Evolutionary conservation across 306 rosid species (phyloP), one percentile per base, ranked within the genome.

Genomic region (Corylus heterophylla): DNA sequence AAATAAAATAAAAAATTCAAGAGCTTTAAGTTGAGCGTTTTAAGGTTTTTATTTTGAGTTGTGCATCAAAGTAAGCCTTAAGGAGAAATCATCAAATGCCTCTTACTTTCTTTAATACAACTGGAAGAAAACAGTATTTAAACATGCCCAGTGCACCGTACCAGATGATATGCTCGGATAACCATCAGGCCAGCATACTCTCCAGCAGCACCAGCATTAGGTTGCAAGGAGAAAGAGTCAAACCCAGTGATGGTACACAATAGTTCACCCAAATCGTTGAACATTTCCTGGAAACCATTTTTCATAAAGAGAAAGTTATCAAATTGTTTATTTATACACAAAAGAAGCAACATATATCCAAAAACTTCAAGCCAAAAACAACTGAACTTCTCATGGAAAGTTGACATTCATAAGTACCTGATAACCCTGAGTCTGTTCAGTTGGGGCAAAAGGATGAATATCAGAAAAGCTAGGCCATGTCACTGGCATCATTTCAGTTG

Each of bases 141-240:
- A 72, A 78, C 45, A 47, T 45, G 76, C n/a, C 45, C 61, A 54
- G 71, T 81, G 82, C 17, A 58, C 48, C 85, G 52, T 90, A 96
- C 99, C 86, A 76, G 4, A 85, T 96, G 99, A 87, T 96, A 96
- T 20, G 99, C 99, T 9, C 97, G 98, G 75, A 96, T 96, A 87
- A 96, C 99, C 99, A 96, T 96, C 67, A 96, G 94, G 81, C 99
- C 99, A 68, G 99, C 99, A 86, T 96, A 96, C 82, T 96, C 99
- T 86, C 99, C 98, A 58, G 99, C 86, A 79, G 99, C 99, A 77
- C 99, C 99, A n/a, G 99, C 99, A 86, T 96, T 96, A 52, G 99
- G 99, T 90, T 96, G 99, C 91, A 96, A 81, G 39, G 99, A 96
- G 88, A 96, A 96, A 39, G 99, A 96, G 81, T 96, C 99, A 83